Evolutionary conservation across 2,329 filamentous ascomycete species (phyloP).

Genomic region (Emydomyces testavorans): DNA sequence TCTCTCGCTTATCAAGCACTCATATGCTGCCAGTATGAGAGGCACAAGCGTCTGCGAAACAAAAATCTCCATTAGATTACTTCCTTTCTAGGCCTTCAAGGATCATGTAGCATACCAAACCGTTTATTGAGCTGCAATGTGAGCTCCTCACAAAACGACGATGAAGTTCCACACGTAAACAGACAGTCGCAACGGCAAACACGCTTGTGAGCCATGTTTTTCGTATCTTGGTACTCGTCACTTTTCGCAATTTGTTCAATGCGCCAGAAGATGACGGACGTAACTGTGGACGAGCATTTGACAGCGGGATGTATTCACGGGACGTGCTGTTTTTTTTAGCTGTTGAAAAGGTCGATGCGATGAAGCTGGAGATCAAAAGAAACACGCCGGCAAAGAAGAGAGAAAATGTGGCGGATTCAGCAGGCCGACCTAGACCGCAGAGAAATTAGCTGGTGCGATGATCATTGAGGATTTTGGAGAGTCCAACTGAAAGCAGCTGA

Average conservation of each 20-base stretch:
- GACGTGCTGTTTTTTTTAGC: background rate
- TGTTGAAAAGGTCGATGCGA: slow-evolving; percentile 20
- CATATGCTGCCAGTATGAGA: slow-evolving; percentile 33
- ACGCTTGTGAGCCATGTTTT: slow-evolving; percentile 21
- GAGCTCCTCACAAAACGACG: slow-evolving; percentile 32
- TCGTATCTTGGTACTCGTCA: slow-evolving; percentile 13
- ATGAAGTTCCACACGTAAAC: slow-evolving; percentile 31
- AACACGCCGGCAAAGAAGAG: slow-evolving; percentile 33
- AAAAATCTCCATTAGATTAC: slow-evolving; percentile 6
- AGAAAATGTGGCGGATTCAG: slow-evolving; percentile 34
- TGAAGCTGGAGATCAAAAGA: slow-evolving; percentile 30
- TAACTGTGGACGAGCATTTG: slow-evolving; percentile 1
- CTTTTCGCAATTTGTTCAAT: slow-evolving; percentile 12
- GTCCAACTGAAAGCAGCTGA: slow-evolving; percentile 23
- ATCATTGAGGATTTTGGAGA: background rate
- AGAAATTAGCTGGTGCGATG: background rate
- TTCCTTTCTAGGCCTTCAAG: background rate
- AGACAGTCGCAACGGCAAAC: slow-evolving; percentile 20
- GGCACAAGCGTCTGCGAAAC: slow-evolving; percentile 29
- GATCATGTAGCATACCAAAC: slow-evolving; percentile 23
- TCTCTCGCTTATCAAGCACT: slow-evolving; percentile 28
- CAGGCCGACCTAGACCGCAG: slow-evolving; percentile 33
- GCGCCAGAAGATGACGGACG: slow-evolving; percentile 1
- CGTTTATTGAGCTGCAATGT: slow-evolving; percentile 34
- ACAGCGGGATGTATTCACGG: slow-evolving; percentile 11